phyloP scores from a whole-genome alignment of 139 green algal species.

The Penium margaritaceum region DNA sequence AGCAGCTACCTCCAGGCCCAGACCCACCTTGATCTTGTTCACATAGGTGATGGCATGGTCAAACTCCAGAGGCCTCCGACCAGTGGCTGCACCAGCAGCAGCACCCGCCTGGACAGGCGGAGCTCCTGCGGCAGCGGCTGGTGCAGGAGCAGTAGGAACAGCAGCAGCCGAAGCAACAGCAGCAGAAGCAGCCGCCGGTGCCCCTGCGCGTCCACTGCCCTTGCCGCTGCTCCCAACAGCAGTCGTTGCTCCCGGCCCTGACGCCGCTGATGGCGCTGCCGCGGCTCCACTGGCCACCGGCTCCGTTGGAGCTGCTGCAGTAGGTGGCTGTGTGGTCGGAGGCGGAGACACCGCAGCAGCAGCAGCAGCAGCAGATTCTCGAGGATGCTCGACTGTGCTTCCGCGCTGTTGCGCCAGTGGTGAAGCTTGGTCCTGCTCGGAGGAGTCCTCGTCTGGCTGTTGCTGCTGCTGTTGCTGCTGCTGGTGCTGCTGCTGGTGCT shows the following conservation, averaged over 20 bases:
- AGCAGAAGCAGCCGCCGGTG: slow-evolving; percentile 2
- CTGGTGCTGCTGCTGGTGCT: slow-evolving; percentile 33
- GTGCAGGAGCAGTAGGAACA: slow-evolving; percentile 1
- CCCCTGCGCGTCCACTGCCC: background rate
- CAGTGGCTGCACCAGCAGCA: background rate
- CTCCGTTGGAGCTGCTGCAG: no score
- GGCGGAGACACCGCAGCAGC: no score
- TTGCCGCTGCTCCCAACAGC: background rate
- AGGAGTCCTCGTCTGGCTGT: no score
- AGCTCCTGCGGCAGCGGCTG: background rate
- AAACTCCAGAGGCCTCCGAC: slow-evolving; percentile 77
- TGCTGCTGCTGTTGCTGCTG: background rate
- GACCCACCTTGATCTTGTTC: slow-evolving; percentile 88
- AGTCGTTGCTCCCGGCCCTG: background rate
- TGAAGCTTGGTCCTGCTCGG: no score
- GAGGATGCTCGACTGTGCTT: no score
- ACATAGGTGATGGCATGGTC: slow-evolving; percentile 99
- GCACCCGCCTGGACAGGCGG: background rate
- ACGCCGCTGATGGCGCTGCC: no score
- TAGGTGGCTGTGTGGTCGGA: no score
- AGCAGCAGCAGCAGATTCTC: background rate
- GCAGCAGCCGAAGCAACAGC: background rate
- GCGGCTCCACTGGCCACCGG: no score
- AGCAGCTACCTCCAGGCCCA: no score
- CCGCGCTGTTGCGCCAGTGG: no score